Conservation (phyloP, 805 yeast species). For the Suhomyces sp. region DNA sequence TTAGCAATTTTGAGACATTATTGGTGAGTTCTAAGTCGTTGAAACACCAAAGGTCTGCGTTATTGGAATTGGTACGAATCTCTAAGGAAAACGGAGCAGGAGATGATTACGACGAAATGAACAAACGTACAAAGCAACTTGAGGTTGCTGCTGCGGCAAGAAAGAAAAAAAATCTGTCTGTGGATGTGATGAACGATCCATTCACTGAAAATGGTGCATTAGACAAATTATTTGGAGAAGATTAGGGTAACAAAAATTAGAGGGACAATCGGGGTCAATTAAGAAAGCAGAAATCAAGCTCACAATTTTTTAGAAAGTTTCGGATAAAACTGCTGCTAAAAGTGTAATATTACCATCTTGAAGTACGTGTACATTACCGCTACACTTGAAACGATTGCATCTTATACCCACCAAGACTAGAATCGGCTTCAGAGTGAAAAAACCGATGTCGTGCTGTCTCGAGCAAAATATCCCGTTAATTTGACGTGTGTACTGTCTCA, state of each 20-base stretch:
- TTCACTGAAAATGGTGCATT: slow-evolving; percentile 67
- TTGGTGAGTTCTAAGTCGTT: slow-evolving; percentile 64
- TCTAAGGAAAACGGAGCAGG: slow-evolving; percentile 45
- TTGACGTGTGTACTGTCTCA: no score
- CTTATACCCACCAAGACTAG: no score
- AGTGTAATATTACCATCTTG: no score
- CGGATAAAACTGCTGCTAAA: no score
- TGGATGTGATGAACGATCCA: slow-evolving; percentile 71
- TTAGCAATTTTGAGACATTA: slow-evolving; percentile 62
- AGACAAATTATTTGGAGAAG: slow-evolving; percentile 55
- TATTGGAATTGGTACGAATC: slow-evolving; percentile 70
- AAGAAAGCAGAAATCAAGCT: no score
- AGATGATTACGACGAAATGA: slow-evolving; percentile 43
- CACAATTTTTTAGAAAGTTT: no score
- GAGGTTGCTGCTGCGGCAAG: slow-evolving; percentile 49
- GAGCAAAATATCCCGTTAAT: no score
- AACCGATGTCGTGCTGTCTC: no score
- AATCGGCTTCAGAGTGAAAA: no score
- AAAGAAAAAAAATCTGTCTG: slow-evolving; percentile 43
- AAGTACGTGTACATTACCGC: no score
- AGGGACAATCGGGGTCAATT: no score
- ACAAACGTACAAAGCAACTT: slow-evolving; percentile 53
- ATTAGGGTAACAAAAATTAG: slow-evolving; percentile 10
- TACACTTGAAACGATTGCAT: no score
- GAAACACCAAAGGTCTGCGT: slow-evolving; percentile 77